Percentiles rank a stretch among this genome's conserved stretches.
Conservation (phyloP, 2,329 filamentous ascomycete genomes). For the Fusarium lyarnte region DNA sequence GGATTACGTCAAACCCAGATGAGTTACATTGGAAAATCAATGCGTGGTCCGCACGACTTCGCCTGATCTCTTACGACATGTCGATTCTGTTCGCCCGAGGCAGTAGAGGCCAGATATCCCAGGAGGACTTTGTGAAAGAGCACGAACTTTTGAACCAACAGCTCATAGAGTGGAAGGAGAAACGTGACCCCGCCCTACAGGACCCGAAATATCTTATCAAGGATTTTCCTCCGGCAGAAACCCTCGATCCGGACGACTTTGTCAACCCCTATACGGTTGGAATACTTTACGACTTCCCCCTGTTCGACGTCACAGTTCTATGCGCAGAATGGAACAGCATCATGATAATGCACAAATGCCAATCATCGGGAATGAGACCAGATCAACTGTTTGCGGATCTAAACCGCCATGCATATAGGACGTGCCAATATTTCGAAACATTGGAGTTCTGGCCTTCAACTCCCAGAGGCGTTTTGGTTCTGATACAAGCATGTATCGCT, state of each 20-base stretch:
- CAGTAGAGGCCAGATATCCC: conserved; percentile 69
- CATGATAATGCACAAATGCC: conserved; percentile 81
- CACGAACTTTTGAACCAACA: conserved; percentile 62
- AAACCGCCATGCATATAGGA: conserved; percentile 69
- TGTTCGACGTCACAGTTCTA: conserved; percentile 80
- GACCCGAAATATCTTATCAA: conserved; percentile 71
- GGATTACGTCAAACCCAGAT: conserved; percentile 67
- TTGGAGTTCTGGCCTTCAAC: conserved; percentile 76
- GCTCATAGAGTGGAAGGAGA: conserved; percentile 61
- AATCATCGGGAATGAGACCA: conserved; percentile 68
- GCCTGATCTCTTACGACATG: conserved; percentile 82
- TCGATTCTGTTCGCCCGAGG: conserved; percentile 78
- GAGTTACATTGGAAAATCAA: conserved; percentile 74
- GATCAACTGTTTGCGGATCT: conserved; percentile 64
- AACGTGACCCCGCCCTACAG: conserved; percentile 69
- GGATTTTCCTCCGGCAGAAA: conserved; percentile 64
- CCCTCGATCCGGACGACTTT: conserved; percentile 70
- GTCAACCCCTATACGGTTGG: conserved; percentile 78
- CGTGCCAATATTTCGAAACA: conserved; percentile 82
- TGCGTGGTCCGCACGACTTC: conserved; percentile 70
- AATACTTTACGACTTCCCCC: conserved; percentile 73
- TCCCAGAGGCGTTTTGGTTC: conserved; percentile 75
- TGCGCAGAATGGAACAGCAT: conserved; percentile 82
- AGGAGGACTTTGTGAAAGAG: conserved; percentile 71
- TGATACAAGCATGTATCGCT: conserved; percentile 78